A percentile compares a stretch with the other conserved stretches of the same genome.
phyloP scores from a whole-genome alignment of 2,329 filamentous ascomycete species.

The Sporothrix luriei region DNA sequence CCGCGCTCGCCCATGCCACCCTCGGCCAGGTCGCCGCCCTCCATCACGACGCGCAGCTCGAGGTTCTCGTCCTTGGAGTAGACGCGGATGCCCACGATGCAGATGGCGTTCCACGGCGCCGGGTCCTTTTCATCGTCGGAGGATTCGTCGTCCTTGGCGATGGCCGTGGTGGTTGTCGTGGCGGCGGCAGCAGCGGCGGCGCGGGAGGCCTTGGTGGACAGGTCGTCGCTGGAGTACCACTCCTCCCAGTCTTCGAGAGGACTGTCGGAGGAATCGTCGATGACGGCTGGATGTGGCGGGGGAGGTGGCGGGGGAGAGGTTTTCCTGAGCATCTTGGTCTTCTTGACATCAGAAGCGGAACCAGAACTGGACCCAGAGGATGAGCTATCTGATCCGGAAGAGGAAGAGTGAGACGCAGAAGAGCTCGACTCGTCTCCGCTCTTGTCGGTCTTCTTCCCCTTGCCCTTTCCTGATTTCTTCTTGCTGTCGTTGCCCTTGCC shows the following conservation, averaged over 20 bases:
- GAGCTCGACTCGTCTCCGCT: neutral
- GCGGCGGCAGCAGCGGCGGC: constrained; percentile 41
- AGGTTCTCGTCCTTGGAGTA: constrained; percentile 60
- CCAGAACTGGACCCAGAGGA: neutral
- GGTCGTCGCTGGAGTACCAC: constrained; percentile 62
- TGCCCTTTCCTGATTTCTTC: constrained; percentile 6
- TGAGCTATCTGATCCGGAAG: neutral
- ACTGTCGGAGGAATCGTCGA: constrained; percentile 61
- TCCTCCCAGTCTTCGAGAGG: constrained; percentile 63
- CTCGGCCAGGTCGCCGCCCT: constrained; percentile 57
- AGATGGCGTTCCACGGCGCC: constrained; percentile 65
- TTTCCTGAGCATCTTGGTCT: neutral
- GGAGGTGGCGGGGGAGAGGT: constrained; percentile 27
- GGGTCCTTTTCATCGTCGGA: constrained; percentile 59
- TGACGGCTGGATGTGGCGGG: constrained; percentile 36
- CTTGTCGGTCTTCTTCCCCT: neutral
- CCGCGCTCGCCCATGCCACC: constrained; percentile 61
- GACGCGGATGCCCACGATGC: constrained; percentile 62
- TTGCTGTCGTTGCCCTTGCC: neutral
- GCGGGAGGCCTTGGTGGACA: constrained; percentile 48
- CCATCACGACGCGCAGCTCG: constrained; percentile 59
- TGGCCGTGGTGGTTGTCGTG: constrained; percentile 41
- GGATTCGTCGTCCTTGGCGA: constrained; percentile 49
- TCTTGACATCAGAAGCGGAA: neutral
- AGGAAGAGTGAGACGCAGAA: neutral